Base-by-base conservation (phyloP, 2,329 filamentous ascomycete species). In the Scedosporium apiospermum region DNA sequence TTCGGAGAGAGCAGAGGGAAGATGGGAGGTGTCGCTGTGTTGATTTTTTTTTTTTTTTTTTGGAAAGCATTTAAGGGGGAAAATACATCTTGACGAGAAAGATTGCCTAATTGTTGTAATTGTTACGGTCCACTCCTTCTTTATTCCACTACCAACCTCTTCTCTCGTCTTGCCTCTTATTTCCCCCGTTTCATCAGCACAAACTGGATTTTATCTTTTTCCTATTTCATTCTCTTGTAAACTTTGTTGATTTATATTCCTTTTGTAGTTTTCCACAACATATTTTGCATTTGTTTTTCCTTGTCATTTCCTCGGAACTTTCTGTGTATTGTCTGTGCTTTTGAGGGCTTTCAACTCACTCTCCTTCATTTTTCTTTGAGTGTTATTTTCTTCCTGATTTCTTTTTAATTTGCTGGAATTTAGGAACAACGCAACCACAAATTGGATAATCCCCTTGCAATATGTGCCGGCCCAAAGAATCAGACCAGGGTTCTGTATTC, bases 91-190 rank as follows among this genome's bases (percentile, higher is more conserved):
- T 51, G 26, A 58, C 34, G 26, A 71, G 68, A 72, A 73, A 70
- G 67, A 68, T 70, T 69, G 69, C 65, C 73, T 77, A 74, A 75
- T 73, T 73, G 71, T 77, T 77, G 73, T 78, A 76, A 77, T 78
- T 71, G 72, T 68, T 67, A 62, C 64, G 64, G 66, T 68, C 65
- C 65, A 66, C 65, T 64, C 64, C 65, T 51, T 65, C 65, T 67
- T 63, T 62, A 70, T 67, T 69, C 64, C 66, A 64, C 55, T n/a
- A 38, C 55, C 55, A 7, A 38, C 55, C 27, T 58, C 55, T 41
- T 38, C 2, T 41, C 55, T 58, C 55, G 55, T 41, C 55, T 58
- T 41, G 34, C 55, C 27, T 58, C 64, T 68, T 66, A 68, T 67
- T 69, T 49, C 57, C 63, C 63, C 63, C 49, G 27, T 60, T 38